phyloP scores from a whole-genome alignment of 176 grass and related monocot species.

The Carex pumila region DNA sequence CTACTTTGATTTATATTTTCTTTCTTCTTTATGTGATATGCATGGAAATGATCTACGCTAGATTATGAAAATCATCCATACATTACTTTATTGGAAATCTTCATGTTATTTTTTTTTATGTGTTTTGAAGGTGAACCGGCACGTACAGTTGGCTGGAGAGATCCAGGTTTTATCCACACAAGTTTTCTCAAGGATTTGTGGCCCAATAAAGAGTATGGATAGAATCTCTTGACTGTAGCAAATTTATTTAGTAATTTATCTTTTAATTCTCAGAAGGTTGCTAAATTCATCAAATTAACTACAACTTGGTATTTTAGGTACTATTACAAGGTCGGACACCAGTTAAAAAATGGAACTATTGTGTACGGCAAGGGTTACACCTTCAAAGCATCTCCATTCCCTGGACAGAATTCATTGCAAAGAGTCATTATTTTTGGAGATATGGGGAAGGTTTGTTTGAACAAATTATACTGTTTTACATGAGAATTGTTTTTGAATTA shows the following conservation, averaged over 20 bases:
- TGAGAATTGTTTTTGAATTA: not conserved
- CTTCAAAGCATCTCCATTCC: slow-evolving; percentile 66
- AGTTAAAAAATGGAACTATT: slow-evolving; percentile 29
- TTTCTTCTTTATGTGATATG: not conserved
- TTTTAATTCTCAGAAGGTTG: not conserved
- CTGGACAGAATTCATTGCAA: slow-evolving; percentile 76
- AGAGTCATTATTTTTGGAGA: slow-evolving; percentile 80
- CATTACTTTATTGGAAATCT: not conserved
- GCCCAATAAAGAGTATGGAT: slow-evolving; percentile 60
- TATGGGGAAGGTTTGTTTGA: slow-evolving; percentile 82
- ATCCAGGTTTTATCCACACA: slow-evolving; percentile 91
- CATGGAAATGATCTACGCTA: not conserved
- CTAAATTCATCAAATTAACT: not conserved
- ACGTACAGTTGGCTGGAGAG: slow-evolving; percentile 82
- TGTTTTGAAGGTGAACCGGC: slow-evolving; percentile 57
- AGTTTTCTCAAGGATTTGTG: slow-evolving; percentile 64
- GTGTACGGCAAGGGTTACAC: slow-evolving; percentile 65
- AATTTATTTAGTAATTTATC: not conserved
- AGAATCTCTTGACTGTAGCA: not conserved
- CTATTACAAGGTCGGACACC: slow-evolving; percentile 66
- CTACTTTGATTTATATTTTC: not conserved
- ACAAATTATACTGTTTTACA: not conserved
- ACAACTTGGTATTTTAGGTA: slow-evolving; percentile 29
- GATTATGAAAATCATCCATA: not conserved
- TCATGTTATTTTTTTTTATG: not conserved